A percentile compares a stretch with the other conserved stretches of the same genome.
Evolutionary conservation across 768 basidiomycete genomes (phyloP).

Genomic region (Auricularia cornea): DNA sequence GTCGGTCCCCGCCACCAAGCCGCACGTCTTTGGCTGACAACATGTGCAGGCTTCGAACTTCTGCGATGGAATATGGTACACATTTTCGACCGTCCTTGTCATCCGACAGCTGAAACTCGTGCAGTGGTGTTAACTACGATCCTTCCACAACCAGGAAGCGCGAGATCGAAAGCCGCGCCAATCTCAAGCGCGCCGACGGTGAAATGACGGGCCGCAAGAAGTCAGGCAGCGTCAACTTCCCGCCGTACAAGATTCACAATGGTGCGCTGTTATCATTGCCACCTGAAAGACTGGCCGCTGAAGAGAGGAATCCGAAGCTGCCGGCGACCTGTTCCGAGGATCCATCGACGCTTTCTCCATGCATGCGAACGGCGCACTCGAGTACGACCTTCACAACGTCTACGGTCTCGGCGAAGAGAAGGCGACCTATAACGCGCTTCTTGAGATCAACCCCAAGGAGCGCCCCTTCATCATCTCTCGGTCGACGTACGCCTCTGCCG

Average conservation of each 20-base stretch:
- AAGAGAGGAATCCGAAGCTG: constrained; percentile 27
- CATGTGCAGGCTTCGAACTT: constrained; percentile 54
- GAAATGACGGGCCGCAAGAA: not conserved
- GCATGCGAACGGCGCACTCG: constrained; percentile 50
- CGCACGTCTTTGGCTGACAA: too few relatives aligned
- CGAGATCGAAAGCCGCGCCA: not conserved
- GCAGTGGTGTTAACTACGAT: constrained; percentile 5
- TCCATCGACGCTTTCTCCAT: constrained; percentile 66
- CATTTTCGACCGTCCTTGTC: not conserved
- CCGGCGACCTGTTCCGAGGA: constrained; percentile 40
- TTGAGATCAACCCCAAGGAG: constrained; percentile 44
- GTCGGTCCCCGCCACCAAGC: too few relatives aligned
- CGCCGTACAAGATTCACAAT: constrained; percentile 67
- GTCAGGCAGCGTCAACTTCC: constrained; percentile 32
- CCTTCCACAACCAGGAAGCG: not conserved
- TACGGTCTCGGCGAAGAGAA: constrained; percentile 68
- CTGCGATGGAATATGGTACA: constrained; percentile 48
- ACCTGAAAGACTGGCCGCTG: too few relatives aligned
- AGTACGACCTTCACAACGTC: constrained; percentile 62
- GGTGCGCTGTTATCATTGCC: constrained; percentile 33
- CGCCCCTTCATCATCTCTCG: constrained; percentile 66
- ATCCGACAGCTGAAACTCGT: not conserved
- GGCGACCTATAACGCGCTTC: constrained; percentile 52
- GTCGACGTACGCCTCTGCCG: constrained; percentile 59
- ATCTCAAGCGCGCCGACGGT: not conserved